phyloP scores from a whole-genome alignment of 2,329 filamentous ascomycete species.

The Chrysoporthe deuterocubensis region DNA sequence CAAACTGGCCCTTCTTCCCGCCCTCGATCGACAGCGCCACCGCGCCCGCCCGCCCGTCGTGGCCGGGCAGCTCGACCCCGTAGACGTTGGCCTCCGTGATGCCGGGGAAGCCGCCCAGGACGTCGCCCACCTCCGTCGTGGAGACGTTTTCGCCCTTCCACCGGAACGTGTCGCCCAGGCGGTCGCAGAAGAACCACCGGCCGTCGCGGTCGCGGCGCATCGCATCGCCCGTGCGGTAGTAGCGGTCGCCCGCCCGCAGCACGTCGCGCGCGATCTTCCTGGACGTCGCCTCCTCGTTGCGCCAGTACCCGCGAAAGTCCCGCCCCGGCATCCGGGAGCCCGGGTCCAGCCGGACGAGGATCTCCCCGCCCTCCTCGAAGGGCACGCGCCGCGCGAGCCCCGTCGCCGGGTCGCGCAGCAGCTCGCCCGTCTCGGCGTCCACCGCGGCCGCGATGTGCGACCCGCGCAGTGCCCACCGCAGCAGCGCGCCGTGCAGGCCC shows the following conservation, averaged over 20 bases:
- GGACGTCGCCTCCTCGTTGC: conserved; percentile 66
- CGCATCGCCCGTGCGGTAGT: conserved; percentile 71
- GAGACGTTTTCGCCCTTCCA: conserved; percentile 76
- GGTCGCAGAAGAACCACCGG: conserved; percentile 71
- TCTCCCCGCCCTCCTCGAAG: conserved; percentile 75
- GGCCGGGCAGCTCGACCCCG: conserved; percentile 65
- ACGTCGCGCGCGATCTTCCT: conserved; percentile 70
- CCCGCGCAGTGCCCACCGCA: conserved; percentile 56
- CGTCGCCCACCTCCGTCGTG: conserved; percentile 68
- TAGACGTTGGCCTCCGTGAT: conserved; percentile 72
- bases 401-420: conserved; percentile 67
- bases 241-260: conserved; percentile 69
- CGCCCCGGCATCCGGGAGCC: conserved; percentile 44
- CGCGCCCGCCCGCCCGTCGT: conserved; percentile 72
- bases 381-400: conserved; percentile 67
- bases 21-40: conserved; percentile 62
- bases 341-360: conserved; percentile 64
- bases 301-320: conserved; percentile 71
- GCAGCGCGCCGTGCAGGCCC: conserved; percentile 70
- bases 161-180: conserved; percentile 72
- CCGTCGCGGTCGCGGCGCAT: conserved; percentile 65
- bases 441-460: conserved; percentile 68
- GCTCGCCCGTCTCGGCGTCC: conserved; percentile 69
- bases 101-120: conserved; percentile 61
- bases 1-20: conserved; percentile 51